Percentiles rank a stretch among this genome's conserved stretches.
phyloP scores from a whole-genome alignment of 768 basidiomycete species.

The Psilocybe subaeruginosa region DNA sequence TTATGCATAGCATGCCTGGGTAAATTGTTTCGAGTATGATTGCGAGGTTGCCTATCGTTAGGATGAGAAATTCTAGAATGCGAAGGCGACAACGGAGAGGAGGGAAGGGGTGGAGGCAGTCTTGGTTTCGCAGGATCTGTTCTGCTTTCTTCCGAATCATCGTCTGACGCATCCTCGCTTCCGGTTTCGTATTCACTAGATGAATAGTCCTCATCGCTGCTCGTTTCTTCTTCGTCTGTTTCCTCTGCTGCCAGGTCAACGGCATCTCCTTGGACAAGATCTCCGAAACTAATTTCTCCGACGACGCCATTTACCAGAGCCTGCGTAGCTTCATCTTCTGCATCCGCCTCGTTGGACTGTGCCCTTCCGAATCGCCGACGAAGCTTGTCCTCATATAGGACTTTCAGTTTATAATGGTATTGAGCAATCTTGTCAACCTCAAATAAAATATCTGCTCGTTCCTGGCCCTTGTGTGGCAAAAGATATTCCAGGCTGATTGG shows the following conservation, averaged over 20 bases:
- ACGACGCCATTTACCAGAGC: conserved; percentile 82
- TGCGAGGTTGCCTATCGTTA: conserved; percentile 8
- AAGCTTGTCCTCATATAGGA: conserved; percentile 90
- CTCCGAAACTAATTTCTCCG: conserved; percentile 80
- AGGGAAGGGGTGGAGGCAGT: background rate
- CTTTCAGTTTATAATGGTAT: conserved; percentile 94
- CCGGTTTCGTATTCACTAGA: conserved; percentile 43
- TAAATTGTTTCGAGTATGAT: background rate
- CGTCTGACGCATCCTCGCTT: conserved; percentile 36
- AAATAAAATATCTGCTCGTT: conserved; percentile 73
- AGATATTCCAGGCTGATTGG: conserved; percentile 85
- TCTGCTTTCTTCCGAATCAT: conserved; percentile 33
- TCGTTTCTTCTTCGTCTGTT: conserved; percentile 43
- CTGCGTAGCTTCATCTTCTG: conserved; percentile 83
- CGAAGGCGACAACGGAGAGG: conserved; percentile 3
- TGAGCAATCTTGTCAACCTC: conserved; percentile 90
- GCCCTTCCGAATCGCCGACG: conserved; percentile 79
- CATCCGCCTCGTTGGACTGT: conserved; percentile 56
- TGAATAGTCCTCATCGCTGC: conserved; percentile 47
- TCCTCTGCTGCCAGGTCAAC: conserved; percentile 82
- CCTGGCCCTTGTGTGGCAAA: conserved; percentile 80
- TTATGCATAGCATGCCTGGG: background rate
- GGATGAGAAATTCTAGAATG: background rate
- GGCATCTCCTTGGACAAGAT: conserved; percentile 76
- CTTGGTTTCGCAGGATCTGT: conserved; percentile 12